Conservation (phyloP, 441 rosid genomes). For the Breynia disticha region DNA sequence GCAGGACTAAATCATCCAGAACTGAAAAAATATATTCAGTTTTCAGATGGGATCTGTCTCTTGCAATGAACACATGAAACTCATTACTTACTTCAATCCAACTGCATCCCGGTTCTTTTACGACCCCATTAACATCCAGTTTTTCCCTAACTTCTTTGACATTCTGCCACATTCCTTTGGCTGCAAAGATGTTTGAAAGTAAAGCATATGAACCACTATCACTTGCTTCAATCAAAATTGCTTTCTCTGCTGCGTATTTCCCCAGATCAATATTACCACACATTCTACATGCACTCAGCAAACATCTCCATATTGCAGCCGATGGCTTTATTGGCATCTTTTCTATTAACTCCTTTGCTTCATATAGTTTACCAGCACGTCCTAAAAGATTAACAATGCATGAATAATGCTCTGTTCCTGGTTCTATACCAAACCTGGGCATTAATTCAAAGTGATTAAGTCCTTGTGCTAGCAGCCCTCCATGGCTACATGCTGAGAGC, state of each 20-base stretch:
- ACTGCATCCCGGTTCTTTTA: conserved; percentile 65
- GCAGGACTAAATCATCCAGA: conserved; percentile 35
- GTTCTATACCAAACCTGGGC: conserved; percentile 42
- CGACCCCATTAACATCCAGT: conserved; percentile 49
- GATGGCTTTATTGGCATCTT: conserved; percentile 40
- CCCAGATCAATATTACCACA: conserved; percentile 45
- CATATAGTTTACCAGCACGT: conserved; percentile 44
- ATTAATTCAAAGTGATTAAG: conserved; percentile 39
- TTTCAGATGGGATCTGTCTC: conserved; percentile 20
- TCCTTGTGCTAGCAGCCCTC: conserved; percentile 57
- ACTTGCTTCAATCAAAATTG: conserved; percentile 40
- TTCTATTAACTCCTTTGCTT: conserved; percentile 55
- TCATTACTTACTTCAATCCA: conserved; percentile 32
- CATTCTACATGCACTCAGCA: conserved; percentile 46
- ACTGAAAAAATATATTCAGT: conserved; percentile 21
- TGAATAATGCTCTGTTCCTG: conserved; percentile 58
- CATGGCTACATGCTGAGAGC: conserved; percentile 70
- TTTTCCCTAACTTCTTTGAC: conserved; percentile 49
- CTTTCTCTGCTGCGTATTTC: conserved; percentile 58
- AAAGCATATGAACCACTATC: conserved; percentile 59
- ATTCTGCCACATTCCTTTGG: conserved; percentile 64
- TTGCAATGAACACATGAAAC: conserved; percentile 17
- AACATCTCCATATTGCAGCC: conserved; percentile 56
- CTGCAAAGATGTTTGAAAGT: conserved; percentile 53
- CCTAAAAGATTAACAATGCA: conserved; percentile 58